Evolutionary conservation across 176 grass and related monocot genomes (phyloP), one percentile per base, ranked within the genome.

Genomic region (Carex kokanica): DNA sequence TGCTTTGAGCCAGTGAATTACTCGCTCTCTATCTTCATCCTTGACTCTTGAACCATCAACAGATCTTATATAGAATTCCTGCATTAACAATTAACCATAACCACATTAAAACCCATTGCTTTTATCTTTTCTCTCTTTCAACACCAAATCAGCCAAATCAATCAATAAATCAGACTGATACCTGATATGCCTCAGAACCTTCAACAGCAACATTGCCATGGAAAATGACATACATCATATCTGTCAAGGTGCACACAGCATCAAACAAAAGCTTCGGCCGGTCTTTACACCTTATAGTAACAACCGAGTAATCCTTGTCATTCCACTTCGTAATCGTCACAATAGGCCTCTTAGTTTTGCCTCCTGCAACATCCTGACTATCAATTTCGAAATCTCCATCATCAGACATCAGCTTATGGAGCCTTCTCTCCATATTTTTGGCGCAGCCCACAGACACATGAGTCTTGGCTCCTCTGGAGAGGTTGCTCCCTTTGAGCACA

Each of bases 61-160:
- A 83, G 93, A 81, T 53, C 91, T 91, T 56, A 97, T 90, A 83
- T 91, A 97, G 84, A 93, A 97, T 85, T 97, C 94, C 94, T 97
- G 55, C 61, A 88, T 8, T 58, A 85, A 11, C 74, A 32, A 66
- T 47, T 14, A 67, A 65, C 18, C 13, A 56, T 18, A 49, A 70
- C 2, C 34, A 40, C 31, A 10, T 29, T 17, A 77, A 24, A 27
- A 55, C 45, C 24, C 21, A 18, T 55, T 29, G 1, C 12, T 54
- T 54, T 75, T 73, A 41, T 84, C 23, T 81, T 24, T 21, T n/a
- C 45, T 60, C 77, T 85, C 38, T 60, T 81, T 85, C 29, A 43
- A 85, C 53, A 47, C 43, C 67, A 78, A 78, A 60, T 49, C 18
- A 31, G 2, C 6, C 18, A 18, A 34, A 34, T 53, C 56, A 83